phyloP scores from a whole-genome alignment of 2,329 filamentous ascomycete species.

The Incumbomyces lentus region DNA sequence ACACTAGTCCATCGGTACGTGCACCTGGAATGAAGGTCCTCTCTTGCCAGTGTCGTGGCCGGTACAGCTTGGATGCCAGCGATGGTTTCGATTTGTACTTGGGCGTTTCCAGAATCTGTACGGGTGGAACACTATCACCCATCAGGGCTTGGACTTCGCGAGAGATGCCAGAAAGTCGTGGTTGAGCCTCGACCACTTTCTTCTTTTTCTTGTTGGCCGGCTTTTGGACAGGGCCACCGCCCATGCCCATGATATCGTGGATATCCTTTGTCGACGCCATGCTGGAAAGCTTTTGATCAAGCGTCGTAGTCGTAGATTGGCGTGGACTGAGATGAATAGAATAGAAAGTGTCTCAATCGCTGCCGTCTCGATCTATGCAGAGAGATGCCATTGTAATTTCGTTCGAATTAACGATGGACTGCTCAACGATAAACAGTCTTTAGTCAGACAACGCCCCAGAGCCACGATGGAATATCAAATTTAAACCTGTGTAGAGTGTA shows the following conservation, averaged over 20 bases:
- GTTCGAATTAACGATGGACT: too few species aligned
- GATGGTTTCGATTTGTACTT: constrained; percentile 36
- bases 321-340: too few species aligned
- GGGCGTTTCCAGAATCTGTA: constrained; percentile 40
- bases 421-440: too few species aligned
- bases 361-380: too few species aligned
- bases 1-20: constrained; percentile 57
- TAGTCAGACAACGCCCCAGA: too few species aligned
- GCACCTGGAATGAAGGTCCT: constrained; percentile 65
- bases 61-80: constrained; percentile 18
- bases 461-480: too few species aligned
- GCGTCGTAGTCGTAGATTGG: too few species aligned
- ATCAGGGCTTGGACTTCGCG: constrained; percentile 42
- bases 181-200: constrained; percentile 48
- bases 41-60: constrained; percentile 20
- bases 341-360: too few species aligned
- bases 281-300: constrained; percentile 8
- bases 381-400: too few species aligned
- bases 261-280: constrained; percentile 68
- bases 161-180: constrained; percentile 34
- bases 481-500: too few species aligned
- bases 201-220: constrained; percentile 62
- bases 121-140: constrained; percentile 41
- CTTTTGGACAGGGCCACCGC: constrained; percentile 45
- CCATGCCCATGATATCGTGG: constrained; percentile 78